phyloP scores from a whole-genome alignment of 495 filamentous ascomycete species.

The Penicillium cataractarum region DNA sequence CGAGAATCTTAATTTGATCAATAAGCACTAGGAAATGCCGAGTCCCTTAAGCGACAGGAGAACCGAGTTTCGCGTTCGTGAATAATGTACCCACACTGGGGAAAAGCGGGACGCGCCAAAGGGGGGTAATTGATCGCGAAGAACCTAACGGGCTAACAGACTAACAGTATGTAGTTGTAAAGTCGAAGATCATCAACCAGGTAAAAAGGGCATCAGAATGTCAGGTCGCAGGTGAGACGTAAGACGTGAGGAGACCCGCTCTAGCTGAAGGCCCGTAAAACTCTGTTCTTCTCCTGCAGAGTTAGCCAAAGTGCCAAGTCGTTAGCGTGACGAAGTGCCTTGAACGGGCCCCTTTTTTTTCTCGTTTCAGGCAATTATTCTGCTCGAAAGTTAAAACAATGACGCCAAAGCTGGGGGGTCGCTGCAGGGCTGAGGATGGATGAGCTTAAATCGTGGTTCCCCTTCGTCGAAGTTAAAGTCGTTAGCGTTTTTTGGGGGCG shows the following conservation, averaged over 20 bases:
- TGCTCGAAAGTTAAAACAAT: neutral
- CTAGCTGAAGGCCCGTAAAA: neutral
- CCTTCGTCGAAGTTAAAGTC: no score
- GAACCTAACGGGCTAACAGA: no score
- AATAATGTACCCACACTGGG: constrained; percentile 28
- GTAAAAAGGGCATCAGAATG: constrained; percentile 4
- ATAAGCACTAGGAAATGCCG: neutral
- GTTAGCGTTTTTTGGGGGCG: neutral
- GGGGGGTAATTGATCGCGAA: constrained; percentile 24
- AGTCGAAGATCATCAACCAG: neutral
- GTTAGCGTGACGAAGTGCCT: neutral
- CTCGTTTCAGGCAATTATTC: neutral
- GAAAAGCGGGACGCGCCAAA: constrained; percentile 28
- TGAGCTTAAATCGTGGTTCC: constrained; percentile 13
- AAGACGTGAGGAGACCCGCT: constrained; percentile 15
- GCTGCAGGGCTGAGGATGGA: constrained; percentile 20
- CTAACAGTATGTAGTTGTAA: no score
- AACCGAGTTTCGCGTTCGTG: constrained; percentile 7
- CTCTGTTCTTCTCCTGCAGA: neutral
- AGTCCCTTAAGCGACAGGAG: no score
- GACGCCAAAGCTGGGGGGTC: neutral
- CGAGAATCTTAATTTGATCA: neutral
- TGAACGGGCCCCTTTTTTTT: neutral
- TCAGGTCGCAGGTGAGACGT: constrained; percentile 25
- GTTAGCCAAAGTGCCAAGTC: neutral